A percentile compares a stretch with the other conserved stretches of the same genome.
Evolutionary conservation across 495 filamentous ascomycete species (phyloP).

Genomic region (Penicillium dipodomyicola): DNA sequence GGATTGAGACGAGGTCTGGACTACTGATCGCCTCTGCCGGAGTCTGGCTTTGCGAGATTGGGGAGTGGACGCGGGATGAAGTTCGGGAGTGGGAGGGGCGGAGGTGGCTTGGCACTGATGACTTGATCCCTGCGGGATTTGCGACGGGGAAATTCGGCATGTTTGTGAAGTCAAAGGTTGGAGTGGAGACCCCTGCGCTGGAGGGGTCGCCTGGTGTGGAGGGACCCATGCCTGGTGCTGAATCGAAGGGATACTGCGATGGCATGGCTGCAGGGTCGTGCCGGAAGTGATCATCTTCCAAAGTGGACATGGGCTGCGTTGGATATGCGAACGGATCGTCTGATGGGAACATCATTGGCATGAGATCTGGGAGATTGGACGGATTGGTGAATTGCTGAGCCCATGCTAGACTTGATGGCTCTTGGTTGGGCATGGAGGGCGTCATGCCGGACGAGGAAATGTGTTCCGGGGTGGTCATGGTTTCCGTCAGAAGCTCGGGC

Average conservation of each 20-base stretch:
- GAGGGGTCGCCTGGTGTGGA: slow-evolving; percentile 21
- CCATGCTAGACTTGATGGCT: slow-evolving; percentile 27
- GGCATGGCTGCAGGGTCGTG: slow-evolving; percentile 24
- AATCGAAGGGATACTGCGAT: slow-evolving; percentile 21
- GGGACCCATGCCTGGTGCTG: slow-evolving; percentile 18
- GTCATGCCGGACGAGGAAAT: slow-evolving; percentile 14
- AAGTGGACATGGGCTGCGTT: slow-evolving; percentile 71
- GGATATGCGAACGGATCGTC: slow-evolving; percentile 89
- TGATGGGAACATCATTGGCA: slow-evolving; percentile 89
- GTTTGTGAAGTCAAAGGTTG: slow-evolving; percentile 34
- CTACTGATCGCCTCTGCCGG: slow-evolving; percentile 39
- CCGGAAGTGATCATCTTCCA: slow-evolving; percentile 54
- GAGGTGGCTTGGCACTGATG: slow-evolving; percentile 33
- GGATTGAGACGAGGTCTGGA: slow-evolving; percentile 47
- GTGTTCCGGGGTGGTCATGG: slow-evolving; percentile 35
- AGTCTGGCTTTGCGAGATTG: slow-evolving; percentile 35
- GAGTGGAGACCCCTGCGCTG: slow-evolving; percentile 23
- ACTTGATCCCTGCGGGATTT: slow-evolving; percentile 22
- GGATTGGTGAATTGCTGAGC: slow-evolving; percentile 36
- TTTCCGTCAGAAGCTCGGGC: slow-evolving; percentile 32
- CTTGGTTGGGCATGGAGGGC: slow-evolving; percentile 25
- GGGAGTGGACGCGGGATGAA: slow-evolving; percentile 36
- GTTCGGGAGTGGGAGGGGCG: slow-evolving; percentile 23
- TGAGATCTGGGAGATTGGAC: slow-evolving; percentile 64
- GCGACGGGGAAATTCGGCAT: slow-evolving; percentile 28